Conservation (phyloP, 805 yeast species). For the Yarrowia phangngaensis region DNA sequence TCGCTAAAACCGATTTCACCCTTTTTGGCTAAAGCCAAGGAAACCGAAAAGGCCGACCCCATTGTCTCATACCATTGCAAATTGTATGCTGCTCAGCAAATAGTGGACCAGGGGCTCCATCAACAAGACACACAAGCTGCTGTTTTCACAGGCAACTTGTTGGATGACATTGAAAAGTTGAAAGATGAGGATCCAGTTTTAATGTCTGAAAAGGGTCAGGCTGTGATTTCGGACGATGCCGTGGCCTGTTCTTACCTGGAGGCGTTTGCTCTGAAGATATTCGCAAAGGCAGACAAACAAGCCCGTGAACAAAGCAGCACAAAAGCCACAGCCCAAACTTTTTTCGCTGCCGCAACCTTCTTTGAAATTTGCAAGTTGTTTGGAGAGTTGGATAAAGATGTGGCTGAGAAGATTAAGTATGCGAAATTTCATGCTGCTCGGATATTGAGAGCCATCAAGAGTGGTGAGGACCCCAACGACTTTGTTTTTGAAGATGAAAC, state of each 20-base stretch:
- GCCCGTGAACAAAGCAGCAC: slow-evolving; percentile 45
- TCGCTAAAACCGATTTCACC: slow-evolving; percentile 35
- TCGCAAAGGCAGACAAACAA: slow-evolving; percentile 51
- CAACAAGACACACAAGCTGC: slow-evolving; percentile 54
- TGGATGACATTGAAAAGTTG: slow-evolving; percentile 66
- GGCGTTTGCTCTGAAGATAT: slow-evolving; percentile 56
- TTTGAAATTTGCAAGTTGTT: slow-evolving; percentile 49
- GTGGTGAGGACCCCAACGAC: slow-evolving; percentile 58
- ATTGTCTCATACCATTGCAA: slow-evolving; percentile 68
- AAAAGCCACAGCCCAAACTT: slow-evolving; percentile 48
- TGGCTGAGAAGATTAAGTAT: slow-evolving; percentile 49
- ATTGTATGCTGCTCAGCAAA: slow-evolving; percentile 68
- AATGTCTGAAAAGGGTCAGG: slow-evolving; percentile 39
- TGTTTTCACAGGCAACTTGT: slow-evolving; percentile 52
- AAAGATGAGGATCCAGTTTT: slow-evolving; percentile 45
- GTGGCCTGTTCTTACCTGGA: slow-evolving; percentile 54
- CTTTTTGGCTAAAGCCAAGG: slow-evolving; percentile 40
- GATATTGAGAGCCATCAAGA: slow-evolving; percentile 48
- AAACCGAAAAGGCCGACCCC: slow-evolving; percentile 57
- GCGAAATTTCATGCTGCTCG: slow-evolving; percentile 61
- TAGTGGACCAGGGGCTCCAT: slow-evolving; percentile 60
- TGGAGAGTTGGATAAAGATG: slow-evolving; percentile 37
- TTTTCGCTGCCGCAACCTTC: slow-evolving; percentile 55
- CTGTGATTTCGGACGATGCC: slow-evolving; percentile 56
- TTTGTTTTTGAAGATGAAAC: slow-evolving; percentile 39